phyloP scores from a whole-genome alignment of 176 grass and related monocot species.

The Lolium rigidum region DNA sequence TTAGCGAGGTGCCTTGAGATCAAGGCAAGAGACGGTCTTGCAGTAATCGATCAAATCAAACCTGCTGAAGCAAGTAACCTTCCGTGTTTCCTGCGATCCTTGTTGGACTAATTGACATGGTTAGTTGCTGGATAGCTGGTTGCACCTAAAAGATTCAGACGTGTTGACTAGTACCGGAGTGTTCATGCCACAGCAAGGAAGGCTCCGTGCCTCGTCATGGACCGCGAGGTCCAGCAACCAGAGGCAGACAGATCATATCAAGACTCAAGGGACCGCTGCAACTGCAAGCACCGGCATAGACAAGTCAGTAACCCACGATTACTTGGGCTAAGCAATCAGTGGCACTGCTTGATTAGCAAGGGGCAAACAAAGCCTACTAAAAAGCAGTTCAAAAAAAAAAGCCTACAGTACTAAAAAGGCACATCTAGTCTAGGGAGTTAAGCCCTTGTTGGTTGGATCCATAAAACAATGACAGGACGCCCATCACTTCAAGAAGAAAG shows the following conservation, averaged over 20 bases:
- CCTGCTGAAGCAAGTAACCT: neutral
- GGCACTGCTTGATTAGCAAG: too few relatives aligned
- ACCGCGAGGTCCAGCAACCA: neutral
- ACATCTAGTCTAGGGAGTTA: neutral
- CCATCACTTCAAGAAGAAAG: constrained; percentile 31
- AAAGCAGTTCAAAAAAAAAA: too few relatives aligned
- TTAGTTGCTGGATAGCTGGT: neutral
- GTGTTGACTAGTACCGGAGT: neutral
- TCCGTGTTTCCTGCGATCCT: neutral
- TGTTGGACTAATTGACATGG: too few relatives aligned
- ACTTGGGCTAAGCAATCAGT: too few relatives aligned
- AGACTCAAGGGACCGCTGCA: constrained; percentile 28
- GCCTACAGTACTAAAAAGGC: neutral
- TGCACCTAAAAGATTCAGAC: neutral
- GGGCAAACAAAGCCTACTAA: too few relatives aligned
- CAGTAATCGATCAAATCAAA: too few relatives aligned
- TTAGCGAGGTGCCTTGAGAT: neutral
- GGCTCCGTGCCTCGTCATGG: constrained; percentile 17
- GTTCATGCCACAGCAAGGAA: constrained; percentile 2
- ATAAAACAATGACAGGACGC: constrained; percentile 50
- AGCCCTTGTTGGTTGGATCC: constrained; percentile 37
- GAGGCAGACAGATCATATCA: constrained; percentile 32
- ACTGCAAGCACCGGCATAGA: neutral
- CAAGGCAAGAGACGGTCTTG: neutral
- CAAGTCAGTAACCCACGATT: neutral